Conservation (phyloP, 2,329 filamentous ascomycete species). For the Aureobasidium sp. region DNA sequence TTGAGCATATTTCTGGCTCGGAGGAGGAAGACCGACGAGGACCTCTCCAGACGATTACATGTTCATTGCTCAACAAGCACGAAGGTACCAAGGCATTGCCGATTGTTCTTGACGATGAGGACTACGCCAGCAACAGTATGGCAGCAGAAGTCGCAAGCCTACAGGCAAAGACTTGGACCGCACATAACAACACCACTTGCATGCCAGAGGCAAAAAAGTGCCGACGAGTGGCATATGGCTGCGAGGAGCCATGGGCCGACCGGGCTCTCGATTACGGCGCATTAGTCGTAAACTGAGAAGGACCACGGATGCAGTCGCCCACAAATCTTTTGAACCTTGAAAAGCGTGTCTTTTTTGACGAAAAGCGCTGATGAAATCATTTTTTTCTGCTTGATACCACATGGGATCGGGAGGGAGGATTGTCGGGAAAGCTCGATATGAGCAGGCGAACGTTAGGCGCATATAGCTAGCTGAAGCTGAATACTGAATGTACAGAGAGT, state of each 20-base stretch:
- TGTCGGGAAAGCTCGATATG: background rate
- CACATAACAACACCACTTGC: background rate
- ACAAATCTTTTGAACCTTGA: background rate
- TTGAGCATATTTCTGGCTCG: background rate
- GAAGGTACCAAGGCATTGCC: background rate
- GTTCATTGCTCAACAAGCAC: background rate
- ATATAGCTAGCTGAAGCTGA: constrained; percentile 2
- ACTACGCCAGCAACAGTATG: constrained; percentile 5
- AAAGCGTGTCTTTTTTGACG: constrained; percentile 3
- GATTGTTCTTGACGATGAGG: constrained; percentile 10
- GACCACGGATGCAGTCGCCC: background rate
- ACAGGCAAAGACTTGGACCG: background rate
- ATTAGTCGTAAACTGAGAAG: background rate
- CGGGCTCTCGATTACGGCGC: constrained; percentile 1
- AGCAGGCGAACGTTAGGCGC: constrained; percentile 2
- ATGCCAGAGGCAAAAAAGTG: background rate
- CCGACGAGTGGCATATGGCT: background rate
- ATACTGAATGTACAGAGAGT: constrained; percentile 5
- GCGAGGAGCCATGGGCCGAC: background rate
- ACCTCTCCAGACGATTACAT: background rate
- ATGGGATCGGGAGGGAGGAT: background rate
- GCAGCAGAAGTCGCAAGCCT: constrained; percentile 1
- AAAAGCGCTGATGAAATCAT: constrained; percentile 2
- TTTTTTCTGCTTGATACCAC: background rate
- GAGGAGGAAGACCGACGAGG: background rate